These are phyloP conservation scores for Chrysopogon serrulatus DNA, from an alignment of 176 grass and related monocot species.

Conservation along the genomic window DNA sequence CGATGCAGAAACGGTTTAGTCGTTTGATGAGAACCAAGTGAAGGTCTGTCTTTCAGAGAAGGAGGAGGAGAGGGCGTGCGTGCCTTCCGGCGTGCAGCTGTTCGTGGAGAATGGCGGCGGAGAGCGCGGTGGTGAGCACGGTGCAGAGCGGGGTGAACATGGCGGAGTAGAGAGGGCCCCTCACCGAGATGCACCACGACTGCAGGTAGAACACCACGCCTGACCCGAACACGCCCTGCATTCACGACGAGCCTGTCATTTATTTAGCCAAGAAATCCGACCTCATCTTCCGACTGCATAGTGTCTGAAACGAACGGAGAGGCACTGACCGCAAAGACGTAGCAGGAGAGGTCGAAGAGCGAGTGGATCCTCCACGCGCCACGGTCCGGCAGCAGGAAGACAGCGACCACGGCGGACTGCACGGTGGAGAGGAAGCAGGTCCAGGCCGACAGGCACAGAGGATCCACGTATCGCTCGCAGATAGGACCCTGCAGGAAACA, in stretches of 20 bases:
- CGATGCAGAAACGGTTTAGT: no score
- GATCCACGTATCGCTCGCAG: constrained; percentile 54
- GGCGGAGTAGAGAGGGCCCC: constrained; percentile 69
- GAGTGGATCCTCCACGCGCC: constrained; percentile 54
- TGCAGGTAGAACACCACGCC: constrained; percentile 66
- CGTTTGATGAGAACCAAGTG: neutral
- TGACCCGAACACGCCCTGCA: constrained; percentile 58
- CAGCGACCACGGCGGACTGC: constrained; percentile 29
- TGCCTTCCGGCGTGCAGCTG: constrained; percentile 59
- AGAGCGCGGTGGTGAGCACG: constrained; percentile 47
- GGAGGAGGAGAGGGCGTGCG: neutral
- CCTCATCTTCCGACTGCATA: no score
- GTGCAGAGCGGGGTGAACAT: constrained; percentile 69
- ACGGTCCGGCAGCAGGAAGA: constrained; percentile 31
- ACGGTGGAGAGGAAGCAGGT: constrained; percentile 58
- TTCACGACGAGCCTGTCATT: no score
- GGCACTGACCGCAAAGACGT: constrained; percentile 43
- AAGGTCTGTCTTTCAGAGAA: neutral
- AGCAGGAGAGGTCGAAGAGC: constrained; percentile 32
- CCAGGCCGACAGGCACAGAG: constrained; percentile 56
- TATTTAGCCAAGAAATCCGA: neutral
- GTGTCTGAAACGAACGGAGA: neutral
- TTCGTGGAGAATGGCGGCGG: constrained; percentile 39
- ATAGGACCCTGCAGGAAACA: constrained; percentile 24
- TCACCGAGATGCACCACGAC: constrained; percentile 60